These are phyloP conservation scores for Ceratocystis huliohia DNA, from an alignment of 2,329 filamentous ascomycete species.

Conservation along the genomic window DNA sequence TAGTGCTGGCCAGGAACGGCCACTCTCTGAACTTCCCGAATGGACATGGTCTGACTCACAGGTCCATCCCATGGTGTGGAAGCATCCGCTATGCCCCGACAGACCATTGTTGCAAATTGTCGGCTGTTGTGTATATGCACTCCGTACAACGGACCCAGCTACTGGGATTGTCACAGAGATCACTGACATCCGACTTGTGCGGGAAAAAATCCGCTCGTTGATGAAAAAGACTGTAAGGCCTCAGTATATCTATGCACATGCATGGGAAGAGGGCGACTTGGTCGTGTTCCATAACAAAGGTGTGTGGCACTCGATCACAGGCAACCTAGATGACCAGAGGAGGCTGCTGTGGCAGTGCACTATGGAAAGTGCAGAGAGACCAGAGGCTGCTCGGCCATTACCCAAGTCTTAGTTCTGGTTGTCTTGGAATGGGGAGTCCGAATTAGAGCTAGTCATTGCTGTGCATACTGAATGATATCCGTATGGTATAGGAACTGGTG, in stretches of 20 bases:
- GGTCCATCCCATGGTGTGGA: slow-evolving; percentile 20
- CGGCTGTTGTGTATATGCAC: slow-evolving; percentile 18
- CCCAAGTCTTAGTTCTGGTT: not conserved
- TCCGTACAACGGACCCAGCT: slow-evolving; percentile 16
- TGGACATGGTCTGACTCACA: slow-evolving; percentile 19
- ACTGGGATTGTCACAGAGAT: slow-evolving; percentile 15
- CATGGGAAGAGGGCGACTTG: slow-evolving; percentile 26
- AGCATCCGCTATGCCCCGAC: slow-evolving; percentile 14
- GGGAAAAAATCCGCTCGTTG: slow-evolving; percentile 15
- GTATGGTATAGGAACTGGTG: not conserved
- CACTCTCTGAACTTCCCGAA: slow-evolving; percentile 11
- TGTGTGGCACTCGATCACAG: slow-evolving; percentile 28
- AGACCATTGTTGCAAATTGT: slow-evolving; percentile 18
- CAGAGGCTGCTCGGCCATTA: slow-evolving; percentile 13
- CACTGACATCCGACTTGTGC: slow-evolving; percentile 15
- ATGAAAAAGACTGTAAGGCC: slow-evolving; percentile 24
- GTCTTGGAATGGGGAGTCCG: too few relatives aligned
- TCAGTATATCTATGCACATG: slow-evolving; percentile 27
- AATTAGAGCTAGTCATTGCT: too few relatives aligned
- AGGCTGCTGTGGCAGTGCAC: slow-evolving; percentile 28
- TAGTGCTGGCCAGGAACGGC: slow-evolving; percentile 13
- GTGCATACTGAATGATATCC: not conserved
- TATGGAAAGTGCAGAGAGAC: slow-evolving; percentile 22
- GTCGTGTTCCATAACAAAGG: slow-evolving; percentile 28
- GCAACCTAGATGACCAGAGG: slow-evolving; percentile 22